Evolutionary conservation across 2,329 filamentous ascomycete species (phyloP).

Genomic region (Colletotrichum eleusines): DNA sequence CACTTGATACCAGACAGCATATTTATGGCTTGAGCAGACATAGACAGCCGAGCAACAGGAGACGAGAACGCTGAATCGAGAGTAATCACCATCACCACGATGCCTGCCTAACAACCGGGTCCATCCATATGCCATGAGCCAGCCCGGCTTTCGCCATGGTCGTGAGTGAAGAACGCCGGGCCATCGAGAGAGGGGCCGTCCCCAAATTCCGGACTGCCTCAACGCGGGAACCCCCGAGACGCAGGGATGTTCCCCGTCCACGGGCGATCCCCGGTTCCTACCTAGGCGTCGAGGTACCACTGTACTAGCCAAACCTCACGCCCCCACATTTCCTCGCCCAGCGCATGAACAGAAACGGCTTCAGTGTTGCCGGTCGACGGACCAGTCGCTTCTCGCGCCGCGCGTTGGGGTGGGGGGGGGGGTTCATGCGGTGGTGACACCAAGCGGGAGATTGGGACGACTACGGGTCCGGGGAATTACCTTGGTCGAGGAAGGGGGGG

Average conservation of each 20-base stretch:
- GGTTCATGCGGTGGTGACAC: neutral
- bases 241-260: conserved; percentile 2
- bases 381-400: conserved; percentile 13
- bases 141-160: neutral
- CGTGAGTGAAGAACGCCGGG: neutral
- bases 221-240: neutral
- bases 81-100: neutral
- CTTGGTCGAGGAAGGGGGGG: too few species aligned
- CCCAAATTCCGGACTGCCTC: neutral
- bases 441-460: too few species aligned
- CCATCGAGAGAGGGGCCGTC: neutral
- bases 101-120: too few species aligned
- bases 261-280: neutral
- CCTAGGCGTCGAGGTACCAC: conserved; percentile 4
- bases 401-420: neutral
- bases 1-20: conserved; percentile 34
- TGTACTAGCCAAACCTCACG: neutral
- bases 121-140: neutral
- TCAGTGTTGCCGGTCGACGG: neutral
- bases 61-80: neutral
- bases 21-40: conserved; percentile 19
- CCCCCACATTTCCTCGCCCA: neutral
- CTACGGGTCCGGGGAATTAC: too few species aligned
- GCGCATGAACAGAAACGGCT: neutral
- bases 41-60: conserved; percentile 7